Evolutionary conservation across 1,284 basidiomycete species (phyloP).

Genomic region (Amylostereum areolatum): DNA sequence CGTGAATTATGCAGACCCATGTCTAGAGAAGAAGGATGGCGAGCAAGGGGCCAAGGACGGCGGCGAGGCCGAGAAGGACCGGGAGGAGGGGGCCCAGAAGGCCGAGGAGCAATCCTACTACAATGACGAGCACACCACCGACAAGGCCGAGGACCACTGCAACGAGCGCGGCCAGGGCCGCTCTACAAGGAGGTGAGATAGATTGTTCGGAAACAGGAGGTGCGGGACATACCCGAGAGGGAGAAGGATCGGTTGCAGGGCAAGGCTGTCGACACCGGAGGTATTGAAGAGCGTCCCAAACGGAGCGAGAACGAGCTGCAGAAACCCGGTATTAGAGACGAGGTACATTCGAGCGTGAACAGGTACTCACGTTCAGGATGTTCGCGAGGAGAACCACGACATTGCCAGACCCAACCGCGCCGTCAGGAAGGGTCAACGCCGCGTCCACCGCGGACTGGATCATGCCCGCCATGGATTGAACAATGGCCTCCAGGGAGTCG

Average conservation of each 20-base stretch:
- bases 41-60: no score
- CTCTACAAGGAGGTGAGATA: not conserved
- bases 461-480: not conserved
- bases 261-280: no score
- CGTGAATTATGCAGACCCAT: no score
- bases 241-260: not conserved
- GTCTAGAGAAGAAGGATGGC: no score
- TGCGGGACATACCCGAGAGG: not conserved
- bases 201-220: no score
- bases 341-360: no score
- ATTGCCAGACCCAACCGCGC: not conserved
- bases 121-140: not conserved
- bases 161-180: not conserved
- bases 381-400: not conserved
- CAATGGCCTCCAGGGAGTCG: not conserved
- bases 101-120: not conserved
- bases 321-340: not conserved
- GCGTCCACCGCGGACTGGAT: not conserved
- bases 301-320: not conserved
- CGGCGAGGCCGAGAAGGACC: not conserved
- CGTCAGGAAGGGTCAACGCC: not conserved
- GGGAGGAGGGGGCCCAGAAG: not conserved
- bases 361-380: not conserved
- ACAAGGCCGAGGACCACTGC: not conserved
- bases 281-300: not conserved